Conservation (phyloP, 495 filamentous ascomycete genomes). For the Cairneyella variabilis region DNA sequence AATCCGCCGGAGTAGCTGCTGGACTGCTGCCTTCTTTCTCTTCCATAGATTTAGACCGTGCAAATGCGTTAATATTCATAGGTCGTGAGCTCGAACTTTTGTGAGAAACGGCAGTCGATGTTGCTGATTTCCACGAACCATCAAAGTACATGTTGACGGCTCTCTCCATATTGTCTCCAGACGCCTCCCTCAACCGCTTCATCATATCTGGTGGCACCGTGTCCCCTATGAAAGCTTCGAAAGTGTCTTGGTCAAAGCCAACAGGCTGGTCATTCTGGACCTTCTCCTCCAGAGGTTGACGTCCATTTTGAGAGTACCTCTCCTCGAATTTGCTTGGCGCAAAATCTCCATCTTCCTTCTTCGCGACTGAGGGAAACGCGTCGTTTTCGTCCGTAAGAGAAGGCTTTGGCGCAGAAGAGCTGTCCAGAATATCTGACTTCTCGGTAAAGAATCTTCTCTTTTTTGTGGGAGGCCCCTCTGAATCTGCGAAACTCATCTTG, state of each 20-base stretch:
- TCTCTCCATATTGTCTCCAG: conserved; percentile 58
- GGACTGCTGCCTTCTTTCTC: conserved; percentile 1
- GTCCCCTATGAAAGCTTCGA: conserved; percentile 68
- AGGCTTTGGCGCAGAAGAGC: conserved; percentile 14
- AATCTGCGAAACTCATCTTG: conserved; percentile 51
- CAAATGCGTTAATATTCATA: conserved; percentile 20
- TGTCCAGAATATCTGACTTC: conserved; percentile 30
- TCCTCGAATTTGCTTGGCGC: not conserved
- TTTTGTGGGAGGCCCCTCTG: conserved; percentile 66
- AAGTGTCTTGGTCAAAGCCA: conserved; percentile 63
- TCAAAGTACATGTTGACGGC: conserved; percentile 89
- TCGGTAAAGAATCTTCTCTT: conserved; percentile 80
- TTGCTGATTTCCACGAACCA: conserved; percentile 71
- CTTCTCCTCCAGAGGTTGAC: conserved; percentile 3
- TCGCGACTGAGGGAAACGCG: conserved; percentile 10
- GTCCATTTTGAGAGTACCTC: not conserved
- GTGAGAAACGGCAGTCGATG: not conserved
- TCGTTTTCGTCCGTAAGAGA: conserved; percentile 20
- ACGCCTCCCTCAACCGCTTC: conserved; percentile 48
- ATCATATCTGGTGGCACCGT: conserved; percentile 51
- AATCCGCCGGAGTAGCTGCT: conserved; percentile 14
- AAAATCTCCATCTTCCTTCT: too few species aligned
- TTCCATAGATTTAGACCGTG: conserved; percentile 19
- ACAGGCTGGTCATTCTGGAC: conserved; percentile 5
- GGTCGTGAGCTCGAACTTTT: not conserved